These are phyloP conservation scores for Magnaporthiopsis rhizophila DNA, from an alignment of 2,329 filamentous ascomycete genomes.

Conservation along the genomic window DNA sequence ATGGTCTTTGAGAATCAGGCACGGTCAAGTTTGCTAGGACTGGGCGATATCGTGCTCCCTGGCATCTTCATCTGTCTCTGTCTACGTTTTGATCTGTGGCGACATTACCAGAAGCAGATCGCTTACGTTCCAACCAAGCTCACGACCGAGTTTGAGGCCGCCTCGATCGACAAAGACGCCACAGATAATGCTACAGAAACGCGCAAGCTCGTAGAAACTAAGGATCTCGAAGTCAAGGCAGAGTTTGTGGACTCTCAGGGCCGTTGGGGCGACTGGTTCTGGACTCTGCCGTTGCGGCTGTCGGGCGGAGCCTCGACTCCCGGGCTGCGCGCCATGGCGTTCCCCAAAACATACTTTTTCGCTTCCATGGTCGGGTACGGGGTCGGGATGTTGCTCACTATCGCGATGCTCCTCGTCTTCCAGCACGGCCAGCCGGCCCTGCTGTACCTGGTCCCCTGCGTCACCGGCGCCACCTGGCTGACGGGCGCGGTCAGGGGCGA, in stretches of 20 bases:
- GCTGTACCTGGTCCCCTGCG: conserved; percentile 83
- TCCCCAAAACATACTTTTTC: conserved; percentile 80
- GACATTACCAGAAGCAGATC: conserved; percentile 67
- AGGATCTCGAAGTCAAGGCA: conserved; percentile 41
- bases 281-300: conserved; percentile 41
- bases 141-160: conserved; percentile 18
- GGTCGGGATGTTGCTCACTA: conserved; percentile 66
- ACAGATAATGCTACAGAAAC: conserved; percentile 17
- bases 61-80: conserved; percentile 85
- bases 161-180: conserved; percentile 12
- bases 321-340: conserved; percentile 38
- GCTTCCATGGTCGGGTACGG: conserved; percentile 71
- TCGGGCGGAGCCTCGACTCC: conserved; percentile 21
- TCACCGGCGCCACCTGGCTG: conserved; percentile 66
- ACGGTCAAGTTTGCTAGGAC: conserved; percentile 73
- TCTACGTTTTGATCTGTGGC: conserved; percentile 83
- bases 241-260: conserved; percentile 55
- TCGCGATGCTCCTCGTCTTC: conserved; percentile 69
- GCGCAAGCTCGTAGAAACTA: conserved; percentile 21
- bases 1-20: conserved; percentile 64
- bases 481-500: conserved; percentile 68
- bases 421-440: conserved; percentile 83
- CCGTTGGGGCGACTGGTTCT: conserved; percentile 77
- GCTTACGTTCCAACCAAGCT: conserved; percentile 34
- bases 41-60: conserved; percentile 90